phyloP scores from a whole-genome alignment of 805 yeast species.

The Starmerella sirachaensis region DNA sequence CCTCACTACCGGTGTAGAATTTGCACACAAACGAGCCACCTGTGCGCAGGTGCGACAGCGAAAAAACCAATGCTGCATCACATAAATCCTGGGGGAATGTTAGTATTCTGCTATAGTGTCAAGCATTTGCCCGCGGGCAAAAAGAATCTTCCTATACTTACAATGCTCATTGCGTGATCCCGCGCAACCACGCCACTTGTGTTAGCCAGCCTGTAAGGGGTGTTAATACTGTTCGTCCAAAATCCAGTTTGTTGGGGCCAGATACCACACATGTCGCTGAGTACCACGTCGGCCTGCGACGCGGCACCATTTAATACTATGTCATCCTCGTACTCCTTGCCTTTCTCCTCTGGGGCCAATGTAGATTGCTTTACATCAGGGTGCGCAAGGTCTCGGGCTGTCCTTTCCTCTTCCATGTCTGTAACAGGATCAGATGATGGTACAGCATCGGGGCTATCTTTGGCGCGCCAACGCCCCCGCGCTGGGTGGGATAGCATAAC shows the following conservation, averaged over 20 bases:
- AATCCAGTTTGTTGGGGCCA: slow-evolving; percentile 38
- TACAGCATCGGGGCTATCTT: slow-evolving; percentile 16
- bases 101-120: slow-evolving; percentile 2
- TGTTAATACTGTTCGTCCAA: slow-evolving; percentile 59
- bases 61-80: slow-evolving; percentile 75
- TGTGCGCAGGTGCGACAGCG: slow-evolving; percentile 54
- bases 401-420: no score
- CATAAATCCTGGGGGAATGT: slow-evolving; percentile 49
- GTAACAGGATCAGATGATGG: no score
- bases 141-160: slow-evolving; percentile 29
- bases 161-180: slow-evolving; percentile 76
- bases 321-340: slow-evolving; percentile 28
- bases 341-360: slow-evolving; percentile 19
- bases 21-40: slow-evolving; percentile 74
- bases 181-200: slow-evolving; percentile 70
- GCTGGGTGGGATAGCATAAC: slow-evolving; percentile 22
- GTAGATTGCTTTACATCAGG: no score
- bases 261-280: slow-evolving; percentile 76
- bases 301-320: slow-evolving; percentile 13
- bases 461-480: slow-evolving; percentile 20
- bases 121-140: not conserved
- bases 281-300: slow-evolving; percentile 44
- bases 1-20: slow-evolving; percentile 75
- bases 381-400: no score
- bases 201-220: slow-evolving; percentile 86